These are phyloP conservation scores for Tardiomyces digboiensis DNA, from an alignment of 1,139 yeast species.

Conservation along the genomic window DNA sequence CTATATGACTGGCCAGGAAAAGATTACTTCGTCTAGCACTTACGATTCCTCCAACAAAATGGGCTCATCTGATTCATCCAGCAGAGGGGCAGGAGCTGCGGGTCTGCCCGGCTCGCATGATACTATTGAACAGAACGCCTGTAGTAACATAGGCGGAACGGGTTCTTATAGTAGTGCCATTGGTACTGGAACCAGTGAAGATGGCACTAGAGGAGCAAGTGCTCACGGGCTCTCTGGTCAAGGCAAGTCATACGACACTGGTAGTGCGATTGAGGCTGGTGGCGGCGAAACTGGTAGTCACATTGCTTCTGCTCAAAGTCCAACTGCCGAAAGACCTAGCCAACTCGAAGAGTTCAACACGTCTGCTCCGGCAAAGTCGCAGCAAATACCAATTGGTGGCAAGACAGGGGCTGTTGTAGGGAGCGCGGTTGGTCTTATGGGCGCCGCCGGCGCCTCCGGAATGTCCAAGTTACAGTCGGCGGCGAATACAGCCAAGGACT, in stretches of 20 bases:
- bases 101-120: too few relatives aligned
- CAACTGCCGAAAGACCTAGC: too few relatives aligned
- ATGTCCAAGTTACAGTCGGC: neutral
- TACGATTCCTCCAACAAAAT: too few relatives aligned
- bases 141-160: constrained; percentile 1
- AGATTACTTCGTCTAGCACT: too few relatives aligned
- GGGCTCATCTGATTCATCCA: too few relatives aligned
- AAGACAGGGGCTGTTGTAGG: neutral
- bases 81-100: too few relatives aligned
- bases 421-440: neutral
- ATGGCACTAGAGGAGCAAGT: constrained; percentile 3
- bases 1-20: too few relatives aligned
- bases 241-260: neutral
- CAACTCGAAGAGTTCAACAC: too few relatives aligned
- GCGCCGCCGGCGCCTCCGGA: neutral
- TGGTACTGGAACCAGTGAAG: neutral
- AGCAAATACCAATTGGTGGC: constrained; percentile 4
- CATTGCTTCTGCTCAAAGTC: too few relatives aligned
- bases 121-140: too few relatives aligned
- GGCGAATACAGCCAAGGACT: neutral
- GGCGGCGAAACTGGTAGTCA: neutral
- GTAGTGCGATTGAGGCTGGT: neutral
- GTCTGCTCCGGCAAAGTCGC: too few relatives aligned
- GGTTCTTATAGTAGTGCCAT: constrained; percentile 2
- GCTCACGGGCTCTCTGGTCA: neutral